These are phyloP conservation scores for Lactarius sp. DNA, from an alignment of 768 basidiomycete genomes.

Conservation along the genomic window DNA sequence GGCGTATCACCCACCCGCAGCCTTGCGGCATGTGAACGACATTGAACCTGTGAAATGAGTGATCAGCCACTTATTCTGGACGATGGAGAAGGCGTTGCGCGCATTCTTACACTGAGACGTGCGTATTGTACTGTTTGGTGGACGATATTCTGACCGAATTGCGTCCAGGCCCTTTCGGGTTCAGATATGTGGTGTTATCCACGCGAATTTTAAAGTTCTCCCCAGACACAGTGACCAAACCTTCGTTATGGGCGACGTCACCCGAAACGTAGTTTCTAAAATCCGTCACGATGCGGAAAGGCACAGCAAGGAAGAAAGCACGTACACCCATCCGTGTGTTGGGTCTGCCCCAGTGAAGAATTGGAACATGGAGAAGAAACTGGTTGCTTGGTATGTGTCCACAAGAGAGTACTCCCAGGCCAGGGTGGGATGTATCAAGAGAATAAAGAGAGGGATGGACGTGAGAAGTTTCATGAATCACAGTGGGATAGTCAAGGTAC, in stretches of 20 bases:
- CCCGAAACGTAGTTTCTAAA: constrained; percentile 17
- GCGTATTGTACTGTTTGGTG: constrained; percentile 17
- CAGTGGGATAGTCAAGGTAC: neutral
- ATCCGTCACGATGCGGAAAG: neutral
- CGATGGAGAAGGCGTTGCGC: neutral
- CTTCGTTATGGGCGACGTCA: neutral
- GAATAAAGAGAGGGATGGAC: neutral
- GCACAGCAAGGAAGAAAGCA: neutral
- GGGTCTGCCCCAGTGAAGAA: constrained; percentile 21
- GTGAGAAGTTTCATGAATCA: neutral
- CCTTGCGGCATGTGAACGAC: constrained; percentile 58
- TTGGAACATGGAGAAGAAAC: constrained; percentile 14
- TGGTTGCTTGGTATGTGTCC: constrained; percentile 16
- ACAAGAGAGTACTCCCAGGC: constrained; percentile 5
- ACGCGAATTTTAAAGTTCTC: constrained; percentile 13
- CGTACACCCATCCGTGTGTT: constrained; percentile 22
- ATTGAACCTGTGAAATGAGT: constrained; percentile 37
- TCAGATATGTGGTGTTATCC: constrained; percentile 12
- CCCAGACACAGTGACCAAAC: constrained; percentile 13
- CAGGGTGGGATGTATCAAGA: neutral
- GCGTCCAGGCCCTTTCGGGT: constrained; percentile 16
- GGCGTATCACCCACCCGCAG: constrained; percentile 40
- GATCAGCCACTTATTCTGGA: neutral
- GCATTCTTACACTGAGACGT: constrained; percentile 41
- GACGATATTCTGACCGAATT: constrained; percentile 22